Percentiles rank a stretch among this genome's conserved stretches.
These are phyloP conservation scores for Syzygium oleosum DNA, from an alignment of 345 rosid genomes.

Conservation along the genomic window DNA sequence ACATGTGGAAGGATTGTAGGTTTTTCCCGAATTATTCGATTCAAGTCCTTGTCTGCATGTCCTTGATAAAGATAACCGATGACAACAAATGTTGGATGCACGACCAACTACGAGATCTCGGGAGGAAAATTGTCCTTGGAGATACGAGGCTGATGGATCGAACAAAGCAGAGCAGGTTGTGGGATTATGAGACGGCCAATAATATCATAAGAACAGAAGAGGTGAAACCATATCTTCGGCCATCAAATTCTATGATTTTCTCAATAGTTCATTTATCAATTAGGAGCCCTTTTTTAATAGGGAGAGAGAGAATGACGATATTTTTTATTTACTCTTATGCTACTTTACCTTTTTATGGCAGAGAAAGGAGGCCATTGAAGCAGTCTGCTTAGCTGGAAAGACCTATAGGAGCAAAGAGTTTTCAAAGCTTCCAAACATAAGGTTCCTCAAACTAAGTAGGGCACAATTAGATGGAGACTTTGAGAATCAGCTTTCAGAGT, in stretches of 20 bases:
- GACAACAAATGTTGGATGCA: too few species aligned
- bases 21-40: too few species aligned
- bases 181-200: not conserved
- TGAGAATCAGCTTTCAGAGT: not conserved
- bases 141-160: too few species aligned
- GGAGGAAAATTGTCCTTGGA: too few species aligned
- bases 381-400: not conserved
- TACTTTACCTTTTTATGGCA: not conserved
- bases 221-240: not conserved
- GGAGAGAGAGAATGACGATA: not conserved
- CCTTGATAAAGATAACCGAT: too few species aligned
- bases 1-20: too few species aligned
- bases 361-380: not conserved
- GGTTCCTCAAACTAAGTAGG: rapidly evolving
- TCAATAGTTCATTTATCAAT: not conserved
- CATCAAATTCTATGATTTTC: not conserved
- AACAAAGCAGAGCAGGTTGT: not conserved
- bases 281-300: not conserved
- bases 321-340: not conserved
- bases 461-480: not conserved
- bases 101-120: too few species aligned
- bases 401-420: not conserved
- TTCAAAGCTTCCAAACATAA: not conserved
- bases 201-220: not conserved
- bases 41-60: too few species aligned